Evolutionary conservation across 75 land plant species (phyloP), one percentile per base, ranked within the genome.

Genomic region (Pseudotsuga menziesii): DNA sequence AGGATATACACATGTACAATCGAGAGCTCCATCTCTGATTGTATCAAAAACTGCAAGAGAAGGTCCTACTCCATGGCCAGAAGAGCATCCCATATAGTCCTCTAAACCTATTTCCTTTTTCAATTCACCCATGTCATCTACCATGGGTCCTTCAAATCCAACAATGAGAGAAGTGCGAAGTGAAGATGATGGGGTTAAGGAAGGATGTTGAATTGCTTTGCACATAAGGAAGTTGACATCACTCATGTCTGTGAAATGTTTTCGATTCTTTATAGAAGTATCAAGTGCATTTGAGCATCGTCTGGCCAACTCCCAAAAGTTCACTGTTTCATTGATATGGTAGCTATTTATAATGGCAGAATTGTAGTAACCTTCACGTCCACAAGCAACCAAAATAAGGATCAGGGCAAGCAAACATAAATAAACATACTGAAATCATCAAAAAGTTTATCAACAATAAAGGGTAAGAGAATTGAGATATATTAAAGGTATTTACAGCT

Each of bases 161-260:
- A 92, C 88, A 58, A 97, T 79, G 13, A 90, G 75, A 29, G 93
- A 86, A 17, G 99, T 94, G 67, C 99, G 78, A 56, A 94, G 59
- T 39, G 99, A 94, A 2, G 87, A 76, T 1, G 87, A 85, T 23
- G 94, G 97, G 0, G 99, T 96, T 19, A 94, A 81, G 32, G 80
- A 70, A 6, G 99, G 99, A 76, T 90, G 87, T 4, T 89, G 87
- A 25, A 94, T 88, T 56, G 99, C 98, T 80, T 89, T 93, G 76
- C 86, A 89, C 98, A 97, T 97, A 26, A 97, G 91, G 81, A 84
- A 92, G 83, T 91, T 93, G 57, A 97, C 85, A 63, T 97, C 98
- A 4, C 87, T 82, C 88, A 97, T 92, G 84, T 97, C 99, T 17
- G 89, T 79, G 78, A 94, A 95, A 77, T 96, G 98, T 80, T 96